Base-by-base conservation (phyloP, 306 rosid genomes). In the Prunus dulcis region DNA sequence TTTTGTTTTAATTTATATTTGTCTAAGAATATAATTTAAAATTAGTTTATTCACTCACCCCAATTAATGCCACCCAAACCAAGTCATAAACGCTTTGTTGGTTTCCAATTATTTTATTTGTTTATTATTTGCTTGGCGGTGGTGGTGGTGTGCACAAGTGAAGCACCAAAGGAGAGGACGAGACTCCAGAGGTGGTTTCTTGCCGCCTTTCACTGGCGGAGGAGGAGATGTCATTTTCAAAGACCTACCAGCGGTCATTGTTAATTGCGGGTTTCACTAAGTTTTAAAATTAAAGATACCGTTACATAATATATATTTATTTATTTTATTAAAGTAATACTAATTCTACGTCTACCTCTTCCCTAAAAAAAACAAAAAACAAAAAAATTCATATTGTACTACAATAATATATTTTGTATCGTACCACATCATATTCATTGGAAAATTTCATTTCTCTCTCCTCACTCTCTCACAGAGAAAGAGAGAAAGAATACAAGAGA, bases 51-150 rank as follows among this genome's bases (percentile, higher is more conserved):
- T 70, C 64, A 53, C 51, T 12, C 28, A 43, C 13, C 2, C 75
- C 75, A 32, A 71, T 55, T 34, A 71, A 71, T 56, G 74, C 49
- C 63, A 19, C 63, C 74, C 32, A 71, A 71, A 32, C 32, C 49
- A 71, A 53, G 52, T 38, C 52, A 20, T 56, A 8, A 22, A 12
- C n/a, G 15, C 41, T 72, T 72, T 56, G 76, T 38, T 72, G 76
- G 9, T 14, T n/a, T 72, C 22, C 66, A 56, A 72, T 56, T 1
- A 56, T 72, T 38, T 38, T 65, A 47, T 10, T 28, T 62, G 72
- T 67, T 67, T 67, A 55, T 57, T 61, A 27, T 25, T 25, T 27
- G 19, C 1, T 61, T 61, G 2, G 62, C 5, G 10, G 15, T 4
- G 6, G 61, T 17, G 9, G 19, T 52, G 62, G 4, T n/a, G 27